Evolutionary conservation across 306 rosid genomes (phyloP).

Genomic region (Mimosa pudica): DNA sequence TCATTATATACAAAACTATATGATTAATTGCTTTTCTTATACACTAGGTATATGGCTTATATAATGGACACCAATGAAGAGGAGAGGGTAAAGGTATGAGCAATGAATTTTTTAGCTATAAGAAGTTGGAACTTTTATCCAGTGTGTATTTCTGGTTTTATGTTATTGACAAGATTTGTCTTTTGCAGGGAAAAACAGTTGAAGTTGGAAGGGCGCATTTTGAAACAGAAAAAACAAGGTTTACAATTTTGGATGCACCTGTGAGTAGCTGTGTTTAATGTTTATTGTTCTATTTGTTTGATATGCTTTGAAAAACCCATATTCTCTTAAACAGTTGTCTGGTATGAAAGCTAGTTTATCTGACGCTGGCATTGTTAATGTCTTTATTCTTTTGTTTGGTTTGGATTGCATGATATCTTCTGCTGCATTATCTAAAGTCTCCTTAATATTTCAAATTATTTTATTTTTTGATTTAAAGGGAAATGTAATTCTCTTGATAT

Average conservation of each 20-base stretch:
- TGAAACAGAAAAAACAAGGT: constrained; percentile 87
- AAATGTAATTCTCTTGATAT: too few species aligned
- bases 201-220: constrained; percentile 99
- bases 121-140: constrained; percentile 8
- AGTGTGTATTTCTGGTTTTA: constrained; percentile 19
- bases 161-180: constrained; percentile 20
- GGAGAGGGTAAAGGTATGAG: constrained; percentile 85
- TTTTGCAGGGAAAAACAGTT: constrained; percentile 87
- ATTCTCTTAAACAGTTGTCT: constrained; percentile 17
- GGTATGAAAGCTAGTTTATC: constrained; percentile 21
- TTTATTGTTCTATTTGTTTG: constrained; percentile 15
- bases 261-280: constrained; percentile 56
- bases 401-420: background rate
- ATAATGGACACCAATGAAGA: constrained; percentile 99
- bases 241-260: constrained; percentile 97
- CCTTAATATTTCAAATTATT: too few species aligned
- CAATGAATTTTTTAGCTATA: constrained; percentile 10
- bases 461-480: too few species aligned
- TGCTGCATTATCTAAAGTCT: background rate
- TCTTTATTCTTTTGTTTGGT: background rate
- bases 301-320: constrained; percentile 1
- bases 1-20: background rate
- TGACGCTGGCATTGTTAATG: background rate
- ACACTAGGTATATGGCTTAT: constrained; percentile 94
- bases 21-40: constrained; percentile 32